phyloP scores from a whole-genome alignment of 306 rosid species.

The Quercus aquifolioides region DNA sequence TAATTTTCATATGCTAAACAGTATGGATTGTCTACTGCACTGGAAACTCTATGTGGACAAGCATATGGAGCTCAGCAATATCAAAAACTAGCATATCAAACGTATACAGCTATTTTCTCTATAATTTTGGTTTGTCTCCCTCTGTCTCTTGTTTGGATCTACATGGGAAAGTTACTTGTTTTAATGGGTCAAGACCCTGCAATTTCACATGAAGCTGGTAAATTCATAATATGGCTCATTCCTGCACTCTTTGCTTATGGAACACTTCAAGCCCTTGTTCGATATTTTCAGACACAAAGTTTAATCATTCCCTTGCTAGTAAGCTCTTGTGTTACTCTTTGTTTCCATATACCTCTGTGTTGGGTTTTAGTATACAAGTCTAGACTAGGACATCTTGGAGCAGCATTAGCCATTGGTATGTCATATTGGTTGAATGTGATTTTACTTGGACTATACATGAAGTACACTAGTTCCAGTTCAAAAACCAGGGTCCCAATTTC shows the following conservation, averaged over 20 bases:
- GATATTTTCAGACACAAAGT: constrained; percentile 70
- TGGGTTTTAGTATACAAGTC: constrained; percentile 67
- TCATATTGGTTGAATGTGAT: constrained; percentile 66
- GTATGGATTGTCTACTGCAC: constrained; percentile 56
- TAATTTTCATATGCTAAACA: constrained; percentile 10
- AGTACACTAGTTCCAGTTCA: constrained; percentile 42
- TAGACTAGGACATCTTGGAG: constrained; percentile 51
- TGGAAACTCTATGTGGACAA: constrained; percentile 60
- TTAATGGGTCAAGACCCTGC: constrained; percentile 73
- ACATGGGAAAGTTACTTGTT: constrained; percentile 53
- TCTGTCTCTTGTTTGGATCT: constrained; percentile 51
- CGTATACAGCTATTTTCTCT: constrained; percentile 57
- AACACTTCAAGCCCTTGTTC: constrained; percentile 53
- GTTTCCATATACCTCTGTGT: constrained; percentile 51
- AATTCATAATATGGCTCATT: constrained; percentile 54
- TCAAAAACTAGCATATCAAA: constrained; percentile 40
- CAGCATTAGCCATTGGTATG: constrained; percentile 63
- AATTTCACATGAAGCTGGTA: constrained; percentile 66
- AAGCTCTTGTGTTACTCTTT: constrained; percentile 43
- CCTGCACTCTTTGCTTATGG: constrained; percentile 74
- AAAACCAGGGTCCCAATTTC: constrained; percentile 53
- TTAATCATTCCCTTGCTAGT: constrained; percentile 55
- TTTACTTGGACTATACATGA: constrained; percentile 52
- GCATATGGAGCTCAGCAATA: constrained; percentile 61
- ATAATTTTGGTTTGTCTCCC: constrained; percentile 51